phyloP scores from a whole-genome alignment of 768 basidiomycete species.

The Lenzites betulinus region DNA sequence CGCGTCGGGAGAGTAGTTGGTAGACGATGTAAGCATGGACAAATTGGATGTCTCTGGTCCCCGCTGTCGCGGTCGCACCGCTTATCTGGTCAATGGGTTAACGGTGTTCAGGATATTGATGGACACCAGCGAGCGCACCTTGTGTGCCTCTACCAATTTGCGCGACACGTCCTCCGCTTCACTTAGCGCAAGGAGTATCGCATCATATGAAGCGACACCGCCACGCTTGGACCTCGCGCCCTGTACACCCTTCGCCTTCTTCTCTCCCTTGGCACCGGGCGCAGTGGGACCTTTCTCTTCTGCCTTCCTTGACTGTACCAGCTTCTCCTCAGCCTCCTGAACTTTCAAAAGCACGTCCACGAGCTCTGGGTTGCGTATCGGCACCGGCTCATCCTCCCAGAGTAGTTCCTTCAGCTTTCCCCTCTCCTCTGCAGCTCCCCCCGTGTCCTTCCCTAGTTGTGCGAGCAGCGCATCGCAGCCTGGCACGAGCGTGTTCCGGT shows the following conservation, averaged over 20 bases:
- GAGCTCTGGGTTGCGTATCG: conserved; percentile 87
- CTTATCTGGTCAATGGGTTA: too few relatives aligned
- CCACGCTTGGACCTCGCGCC: conserved; percentile 61
- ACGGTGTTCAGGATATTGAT: too few relatives aligned
- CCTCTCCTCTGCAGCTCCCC: conserved; percentile 42
- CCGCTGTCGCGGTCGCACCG: conserved; percentile 45
- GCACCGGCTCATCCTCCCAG: conserved; percentile 85
- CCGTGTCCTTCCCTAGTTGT: conserved; percentile 48
- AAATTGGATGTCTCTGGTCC: conserved; percentile 75
- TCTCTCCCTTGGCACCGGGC: conserved; percentile 35
- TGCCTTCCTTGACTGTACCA: conserved; percentile 41
- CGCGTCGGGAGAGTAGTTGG: conserved; percentile 83
- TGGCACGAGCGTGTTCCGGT: conserved; percentile 63
- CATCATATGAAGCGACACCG: conserved; percentile 86
- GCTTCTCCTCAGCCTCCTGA: conserved; percentile 69
- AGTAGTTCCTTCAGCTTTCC: conserved; percentile 59
- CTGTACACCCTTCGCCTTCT: conserved; percentile 40
- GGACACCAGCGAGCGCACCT: conserved; percentile 48
- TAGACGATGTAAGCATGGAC: conserved; percentile 87
- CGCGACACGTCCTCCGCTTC: conserved; percentile 88
- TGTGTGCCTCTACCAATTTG: conserved; percentile 80
- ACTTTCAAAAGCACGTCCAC: conserved; percentile 85
- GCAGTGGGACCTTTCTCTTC: conserved; percentile 32
- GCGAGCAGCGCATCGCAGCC: conserved; percentile 58
- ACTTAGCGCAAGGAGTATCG: conserved; percentile 78